Evolutionary conservation across 306 rosid species (phyloP), one percentile per base, ranked within the genome.

Genomic region (Senna tora): DNA sequence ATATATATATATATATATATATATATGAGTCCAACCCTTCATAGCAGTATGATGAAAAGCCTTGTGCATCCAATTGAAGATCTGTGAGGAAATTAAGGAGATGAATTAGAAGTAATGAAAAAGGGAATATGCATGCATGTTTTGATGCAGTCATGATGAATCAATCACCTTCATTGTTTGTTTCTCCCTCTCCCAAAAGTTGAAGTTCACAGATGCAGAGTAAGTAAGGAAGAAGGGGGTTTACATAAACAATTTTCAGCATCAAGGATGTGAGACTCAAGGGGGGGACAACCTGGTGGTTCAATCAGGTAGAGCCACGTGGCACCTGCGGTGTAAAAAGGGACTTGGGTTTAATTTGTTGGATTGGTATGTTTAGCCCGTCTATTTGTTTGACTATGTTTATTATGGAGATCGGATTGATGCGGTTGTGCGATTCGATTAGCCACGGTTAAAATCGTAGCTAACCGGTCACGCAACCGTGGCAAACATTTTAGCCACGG

Each of bases 31-130:
- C 53, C 50, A 57, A 89, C 96, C 96, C 57, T 87, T 87, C 5
- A 38, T 78, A 75, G 81, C 49, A 59, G 65, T 66, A 65, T 85
- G 92, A 71, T 87, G 83, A 72, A 90, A 84, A 74, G 89, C 79
- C 86, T 78, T 86, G 52, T 87, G 91, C 77, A 87, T 88, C 96
- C 96, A 90, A 32, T 71, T 87, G 89, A 90, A 87, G 79, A 90
- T 84, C 96, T 90, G 80, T 69, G 54, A 75, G 46, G 46, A 75
- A 61, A 33, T 34, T 3, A 34, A 63, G n/a, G 22, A 28, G 6
- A 46, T 9, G 65, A 5, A 61, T 61, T 15, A 36, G 71, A 73
- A 6, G 22, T 17, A 32, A 28, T 10, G 36, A 30, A 20, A 14
- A 45, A 54, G 25, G 10, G 49, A 16, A 52, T 20, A 52, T 69